Base-by-base conservation (phyloP, 306 rosid genomes). In the Trifolium pratense region DNA sequence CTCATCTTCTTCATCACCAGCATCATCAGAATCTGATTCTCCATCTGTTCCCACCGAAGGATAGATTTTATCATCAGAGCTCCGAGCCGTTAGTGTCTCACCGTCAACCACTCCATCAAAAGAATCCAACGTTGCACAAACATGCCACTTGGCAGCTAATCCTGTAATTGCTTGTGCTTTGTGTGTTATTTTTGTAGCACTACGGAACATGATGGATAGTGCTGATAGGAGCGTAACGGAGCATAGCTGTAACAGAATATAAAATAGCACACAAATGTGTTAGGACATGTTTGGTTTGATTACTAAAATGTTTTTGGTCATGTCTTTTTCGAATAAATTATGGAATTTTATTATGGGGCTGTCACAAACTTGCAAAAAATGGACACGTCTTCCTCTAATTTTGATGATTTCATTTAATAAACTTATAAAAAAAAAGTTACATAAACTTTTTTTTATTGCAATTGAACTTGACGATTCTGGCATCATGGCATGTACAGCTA, bases 101-200 rank as follows among this genome's bases (percentile, higher is more conserved):
- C 84, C 86, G 0, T 86, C 86, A 0, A 5, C 74, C 0, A 32
- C 77, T 0, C 66, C 92, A 34, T 93, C 98, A 25, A 91, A 93
- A 0, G 96, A 83, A 76, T 94, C 98, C 82, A 94, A 68, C 49
- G 98, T 94, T 0, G 97, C 97, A 53, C 98, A 94, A 3, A 87
- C 96, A 1, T 94, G 98, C 98, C 98, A 94, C 88, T 94, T 94
- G 85, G 98, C 89, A 29, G 97, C 95, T 20, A 94, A 92, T 9
- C 91, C 86, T 3, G 98, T 91, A 48, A 94, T 88, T 3, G 96
- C 85, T 55, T 91, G 98, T 3, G 94, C 98, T 62, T 89, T 94
- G 92, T 94, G 98, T 2, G 97, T 94, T 65, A 94, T 94, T 78
- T 88, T 94, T 1, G 98, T 88, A 0, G 98, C 96, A 46, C 98